Evolutionary conservation across 169 alveolate species (phyloP), one percentile per base, ranked within the genome.

Genomic region (Plasmodium cynomolgi): DNA sequence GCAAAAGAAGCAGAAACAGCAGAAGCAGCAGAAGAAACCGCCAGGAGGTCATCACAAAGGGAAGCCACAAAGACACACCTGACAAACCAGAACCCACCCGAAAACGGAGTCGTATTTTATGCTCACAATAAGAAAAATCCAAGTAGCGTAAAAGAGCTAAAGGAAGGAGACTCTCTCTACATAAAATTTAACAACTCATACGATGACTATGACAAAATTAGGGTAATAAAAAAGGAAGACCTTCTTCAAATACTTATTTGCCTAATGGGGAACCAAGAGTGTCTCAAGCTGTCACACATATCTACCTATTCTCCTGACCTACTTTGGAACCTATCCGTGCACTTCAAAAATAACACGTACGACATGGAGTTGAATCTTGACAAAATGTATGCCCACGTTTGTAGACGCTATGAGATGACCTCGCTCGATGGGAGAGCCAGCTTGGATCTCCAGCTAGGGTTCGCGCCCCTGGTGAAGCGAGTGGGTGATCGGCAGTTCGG

Each of bases 141-240:
- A 81, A 56, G n/a, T n/a, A 13, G 50, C 15, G 71, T 33, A 77
- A 90, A 81, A 90, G 37, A 17, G 26, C 34, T 90, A 8, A 81
- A 81, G 39, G 91, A 90, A 81, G 94, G 94, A 23, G 94, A 90
- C 33, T n/a, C 3, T 13, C 26, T 90, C 71, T 90, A 90, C 56
- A 37, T 90, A 39, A 90, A 90, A 54, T 90, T 90, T 80, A 41
- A 44, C 71, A 31, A 31, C 33, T 6, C 84, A 31, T 80, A 23
- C 39, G 68, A 90, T 81, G 91, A 81, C 15, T 90, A 90, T 90
- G 94, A 90, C 79, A 90, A 90, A 39, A 34, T 90, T 47, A 90
- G 74, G 47, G 74, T 90, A 26, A 20, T 90, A 81, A 80, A 80
- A 62, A 80, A 90, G 50, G 50, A 90, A 13, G 82, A 54, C 17